These are phyloP conservation scores for Xylariaceae sp. DNA, from an alignment of 2,329 filamentous ascomycete species.

Conservation along the genomic window DNA sequence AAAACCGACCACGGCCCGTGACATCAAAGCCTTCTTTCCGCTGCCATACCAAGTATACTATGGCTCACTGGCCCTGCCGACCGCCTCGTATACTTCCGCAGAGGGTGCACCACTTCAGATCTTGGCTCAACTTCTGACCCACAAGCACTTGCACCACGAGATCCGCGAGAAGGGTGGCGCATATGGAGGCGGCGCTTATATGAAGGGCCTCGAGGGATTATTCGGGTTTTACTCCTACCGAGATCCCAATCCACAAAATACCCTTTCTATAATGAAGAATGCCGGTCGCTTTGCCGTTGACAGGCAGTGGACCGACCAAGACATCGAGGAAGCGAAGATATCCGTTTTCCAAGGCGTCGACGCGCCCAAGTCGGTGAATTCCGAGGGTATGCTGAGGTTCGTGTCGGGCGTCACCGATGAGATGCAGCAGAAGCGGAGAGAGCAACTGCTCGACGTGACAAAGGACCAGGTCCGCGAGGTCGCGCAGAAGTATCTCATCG, in stretches of 20 bases:
- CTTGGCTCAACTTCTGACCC: conserved; percentile 83
- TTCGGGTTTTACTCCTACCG: conserved; percentile 97
- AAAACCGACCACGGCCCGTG: conserved; percentile 31
- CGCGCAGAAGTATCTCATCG: conserved; percentile 74
- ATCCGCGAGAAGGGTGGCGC: conserved; percentile 97
- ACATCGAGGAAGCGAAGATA: conserved; percentile 93
- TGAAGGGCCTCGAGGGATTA: conserved; percentile 68
- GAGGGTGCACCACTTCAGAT: conserved; percentile 78
- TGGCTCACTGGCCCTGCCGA: conserved; percentile 72
- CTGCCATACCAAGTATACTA: conserved; percentile 98
- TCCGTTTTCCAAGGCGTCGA: conserved; percentile 89
- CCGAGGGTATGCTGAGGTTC: conserved; percentile 82
- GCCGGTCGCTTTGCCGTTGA: conserved; percentile 79
- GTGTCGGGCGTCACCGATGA: conserved; percentile 76
- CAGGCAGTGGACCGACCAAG: conserved; percentile 70
- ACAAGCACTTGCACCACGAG: conserved; percentile 94
- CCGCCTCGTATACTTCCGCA: conserved; percentile 71
- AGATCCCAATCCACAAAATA: conserved; percentile 89
- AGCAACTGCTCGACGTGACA: conserved; percentile 79
- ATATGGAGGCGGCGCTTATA: conserved; percentile 87
- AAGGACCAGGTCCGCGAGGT: conserved; percentile 71
- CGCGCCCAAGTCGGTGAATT: conserved; percentile 77
- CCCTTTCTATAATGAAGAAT: conserved; percentile 73
- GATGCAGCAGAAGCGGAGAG: conserved; percentile 79
- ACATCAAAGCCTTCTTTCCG: conserved; percentile 79